These are phyloP conservation scores for Prunus kanzakura DNA, from an alignment of 306 rosid species.

Conservation along the genomic window DNA sequence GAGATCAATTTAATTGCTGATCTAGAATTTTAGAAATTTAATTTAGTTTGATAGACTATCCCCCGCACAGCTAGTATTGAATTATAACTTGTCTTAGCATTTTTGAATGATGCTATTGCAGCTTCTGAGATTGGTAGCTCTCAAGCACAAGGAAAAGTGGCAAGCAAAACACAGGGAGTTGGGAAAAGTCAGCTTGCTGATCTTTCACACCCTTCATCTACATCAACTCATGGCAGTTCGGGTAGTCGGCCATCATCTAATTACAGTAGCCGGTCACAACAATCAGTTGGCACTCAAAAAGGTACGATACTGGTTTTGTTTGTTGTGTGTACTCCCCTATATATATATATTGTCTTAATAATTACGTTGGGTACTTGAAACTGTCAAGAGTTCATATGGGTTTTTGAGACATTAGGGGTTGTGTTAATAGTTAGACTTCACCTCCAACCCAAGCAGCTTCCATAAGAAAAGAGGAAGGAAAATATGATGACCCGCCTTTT, in stretches of 20 bases:
- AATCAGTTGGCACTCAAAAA: constrained; percentile 60
- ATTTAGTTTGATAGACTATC: neutral
- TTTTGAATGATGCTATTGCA: constrained; percentile 33
- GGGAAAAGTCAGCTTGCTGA: constrained; percentile 54
- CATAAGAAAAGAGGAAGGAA: neutral
- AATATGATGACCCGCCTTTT: neutral
- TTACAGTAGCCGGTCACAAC: constrained; percentile 64
- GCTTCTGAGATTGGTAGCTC: constrained; percentile 54
- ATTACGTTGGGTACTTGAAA: neutral
- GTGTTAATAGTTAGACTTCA: neutral
- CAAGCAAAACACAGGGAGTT: constrained; percentile 53
- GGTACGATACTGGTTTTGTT: constrained; percentile 41
- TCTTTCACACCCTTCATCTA: constrained; percentile 39
- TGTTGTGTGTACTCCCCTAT: neutral
- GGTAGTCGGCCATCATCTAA: constrained; percentile 70
- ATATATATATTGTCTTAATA: neutral
- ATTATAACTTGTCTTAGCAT: constrained; percentile 1
- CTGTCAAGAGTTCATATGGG: neutral
- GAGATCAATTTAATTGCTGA: constrained; percentile 38
- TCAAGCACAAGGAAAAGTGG: constrained; percentile 49
- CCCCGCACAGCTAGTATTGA: neutral
- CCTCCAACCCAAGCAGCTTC: neutral
- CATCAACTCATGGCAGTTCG: constrained; percentile 49
- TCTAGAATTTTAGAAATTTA: constrained; percentile 30
- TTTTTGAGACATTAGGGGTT: neutral